phyloP scores from a whole-genome alignment of 2,329 filamentous ascomycete genomes.

The Ceratocystis diversiconidia region DNA sequence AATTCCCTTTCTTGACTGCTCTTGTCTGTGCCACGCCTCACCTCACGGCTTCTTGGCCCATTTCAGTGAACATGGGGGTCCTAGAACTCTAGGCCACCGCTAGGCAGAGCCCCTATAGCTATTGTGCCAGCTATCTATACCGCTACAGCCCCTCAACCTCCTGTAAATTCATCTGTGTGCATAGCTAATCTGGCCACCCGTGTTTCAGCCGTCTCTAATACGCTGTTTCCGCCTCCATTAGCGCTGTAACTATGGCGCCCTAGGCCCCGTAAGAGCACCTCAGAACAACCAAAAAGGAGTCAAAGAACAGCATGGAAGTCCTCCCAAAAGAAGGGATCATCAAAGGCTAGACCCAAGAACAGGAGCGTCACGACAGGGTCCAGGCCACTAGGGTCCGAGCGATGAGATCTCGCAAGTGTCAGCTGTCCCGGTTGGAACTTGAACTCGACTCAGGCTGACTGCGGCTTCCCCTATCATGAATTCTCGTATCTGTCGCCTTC shows the following conservation, averaged over 20 bases:
- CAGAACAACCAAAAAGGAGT: not conserved
- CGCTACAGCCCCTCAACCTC: not conserved
- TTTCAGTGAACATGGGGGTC: no score
- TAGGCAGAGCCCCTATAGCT: not conserved
- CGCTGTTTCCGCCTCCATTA: not conserved
- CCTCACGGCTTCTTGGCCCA: no score
- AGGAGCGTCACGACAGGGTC: not conserved
- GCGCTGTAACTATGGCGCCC: not conserved
- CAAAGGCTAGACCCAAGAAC: not conserved
- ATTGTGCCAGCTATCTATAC: not conserved
- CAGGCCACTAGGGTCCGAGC: not conserved
- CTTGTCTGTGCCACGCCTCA: not conserved
- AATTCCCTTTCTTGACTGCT: not conserved
- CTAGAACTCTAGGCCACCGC: not conserved
- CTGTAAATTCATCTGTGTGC: no score
- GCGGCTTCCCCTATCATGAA: not conserved
- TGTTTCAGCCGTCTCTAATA: not conserved
- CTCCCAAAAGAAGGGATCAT: not conserved
- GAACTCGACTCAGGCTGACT: not conserved
- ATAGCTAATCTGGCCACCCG: not conserved
- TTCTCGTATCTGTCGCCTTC: no score
- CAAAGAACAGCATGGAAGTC: constrained; percentile 1
- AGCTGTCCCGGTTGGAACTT: no score
- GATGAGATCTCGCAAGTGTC: not conserved
- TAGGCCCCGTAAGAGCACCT: not conserved